Conservation (phyloP, 495 filamentous ascomycete genomes). For the Penicillium crystallinum region DNA sequence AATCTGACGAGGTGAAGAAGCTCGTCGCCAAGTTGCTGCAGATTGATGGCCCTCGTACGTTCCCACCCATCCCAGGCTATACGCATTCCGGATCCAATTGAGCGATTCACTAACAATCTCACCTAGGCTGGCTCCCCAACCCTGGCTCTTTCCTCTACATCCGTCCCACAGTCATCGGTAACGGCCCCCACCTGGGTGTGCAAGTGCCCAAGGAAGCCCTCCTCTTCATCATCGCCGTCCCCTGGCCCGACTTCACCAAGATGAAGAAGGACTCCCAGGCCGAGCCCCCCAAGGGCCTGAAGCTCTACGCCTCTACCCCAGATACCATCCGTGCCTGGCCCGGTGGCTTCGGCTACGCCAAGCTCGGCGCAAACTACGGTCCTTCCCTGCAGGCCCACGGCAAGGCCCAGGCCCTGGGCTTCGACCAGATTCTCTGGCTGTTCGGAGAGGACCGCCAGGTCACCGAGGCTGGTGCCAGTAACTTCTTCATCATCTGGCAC, state of each 20-base stretch:
- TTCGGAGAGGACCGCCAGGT: slow-evolving; percentile 69
- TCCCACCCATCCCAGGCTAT: background rate
- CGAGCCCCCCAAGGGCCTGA: slow-evolving; percentile 50
- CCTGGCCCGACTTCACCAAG: slow-evolving; percentile 59
- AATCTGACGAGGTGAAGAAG: slow-evolving; percentile 64
- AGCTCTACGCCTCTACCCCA: slow-evolving; percentile 68
- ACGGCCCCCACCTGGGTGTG: slow-evolving; percentile 71
- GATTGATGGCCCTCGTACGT: slow-evolving; percentile 40
- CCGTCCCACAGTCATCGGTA: slow-evolving; percentile 81
- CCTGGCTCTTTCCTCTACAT: slow-evolving; percentile 66
- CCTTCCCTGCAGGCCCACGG: slow-evolving; percentile 70
- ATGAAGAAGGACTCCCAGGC: slow-evolving; percentile 24
- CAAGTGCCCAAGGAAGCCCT: slow-evolving; percentile 76
- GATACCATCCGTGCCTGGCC: slow-evolving; percentile 88
- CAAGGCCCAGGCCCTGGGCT: slow-evolving; percentile 65
- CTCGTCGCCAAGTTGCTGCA: slow-evolving; percentile 65
- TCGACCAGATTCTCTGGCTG: slow-evolving; percentile 88
- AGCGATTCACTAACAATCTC: slow-evolving; percentile 6
- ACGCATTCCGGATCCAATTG: background rate
- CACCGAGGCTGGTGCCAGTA: slow-evolving; percentile 87
- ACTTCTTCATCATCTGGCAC: slow-evolving; percentile 86
- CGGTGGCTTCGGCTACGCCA: slow-evolving; percentile 84
- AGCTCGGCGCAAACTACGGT: slow-evolving; percentile 90
- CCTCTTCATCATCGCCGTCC: slow-evolving; percentile 72
- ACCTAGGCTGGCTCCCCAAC: slow-evolving; percentile 70